Conservation (phyloP, 1,284 basidiomycete genomes). For the Malassezia dermatis region DNA sequence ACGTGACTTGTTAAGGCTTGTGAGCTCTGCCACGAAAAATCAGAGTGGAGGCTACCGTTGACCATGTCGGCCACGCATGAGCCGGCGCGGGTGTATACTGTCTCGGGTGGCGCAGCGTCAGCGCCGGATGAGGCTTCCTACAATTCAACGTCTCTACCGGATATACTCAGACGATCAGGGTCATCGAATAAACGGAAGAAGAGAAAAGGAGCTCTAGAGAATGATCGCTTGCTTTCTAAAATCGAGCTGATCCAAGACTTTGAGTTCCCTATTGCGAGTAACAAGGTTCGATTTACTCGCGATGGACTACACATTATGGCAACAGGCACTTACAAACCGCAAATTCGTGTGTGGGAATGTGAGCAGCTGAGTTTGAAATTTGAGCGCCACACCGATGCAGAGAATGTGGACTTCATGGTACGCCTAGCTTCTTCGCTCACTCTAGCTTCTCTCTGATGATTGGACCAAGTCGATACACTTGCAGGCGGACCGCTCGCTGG, state of each 20-base stretch:
- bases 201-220: conserved; percentile 27
- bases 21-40: conserved; percentile 3
- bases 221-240: conserved; percentile 33
- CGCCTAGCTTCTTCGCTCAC: conserved; percentile 50
- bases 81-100: conserved; percentile 41
- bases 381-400: conserved; percentile 86
- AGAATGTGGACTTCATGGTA: conserved; percentile 96
- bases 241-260: conserved; percentile 62
- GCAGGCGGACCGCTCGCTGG: conserved; percentile 86
- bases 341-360: conserved; percentile 90
- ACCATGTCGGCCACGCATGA: conserved; percentile 33
- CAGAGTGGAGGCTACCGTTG: not conserved
- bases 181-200: conserved; percentile 45
- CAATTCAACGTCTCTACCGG: conserved; percentile 45
- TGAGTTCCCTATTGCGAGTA: conserved; percentile 91
- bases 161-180: conserved; percentile 38
- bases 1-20: conserved; percentile 2
- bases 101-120: conserved; percentile 32
- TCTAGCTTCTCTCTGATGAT: conserved; percentile 84
- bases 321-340: conserved; percentile 95
- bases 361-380: conserved; percentile 89
- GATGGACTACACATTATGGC: conserved; percentile 87
- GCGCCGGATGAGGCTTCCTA: conserved; percentile 32
- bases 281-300: conserved; percentile 74
- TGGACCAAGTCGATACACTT: conserved; percentile 99